Conservation (phyloP, 441 rosid species). For the Jatropha podagrica region DNA sequence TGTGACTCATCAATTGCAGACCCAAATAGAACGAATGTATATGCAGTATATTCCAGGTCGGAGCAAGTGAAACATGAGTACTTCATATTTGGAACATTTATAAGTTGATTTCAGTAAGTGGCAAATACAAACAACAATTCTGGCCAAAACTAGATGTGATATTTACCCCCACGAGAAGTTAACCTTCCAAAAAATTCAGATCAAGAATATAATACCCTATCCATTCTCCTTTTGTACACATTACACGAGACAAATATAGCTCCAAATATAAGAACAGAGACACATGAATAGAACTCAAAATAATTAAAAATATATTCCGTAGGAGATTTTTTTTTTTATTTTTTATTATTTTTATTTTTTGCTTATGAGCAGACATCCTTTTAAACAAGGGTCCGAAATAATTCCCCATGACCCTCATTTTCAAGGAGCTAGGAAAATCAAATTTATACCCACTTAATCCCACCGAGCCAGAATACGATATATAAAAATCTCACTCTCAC, state of each 20-base stretch:
- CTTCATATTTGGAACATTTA: neutral
- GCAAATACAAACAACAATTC: neutral
- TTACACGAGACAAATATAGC: neutral
- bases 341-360: too few species aligned
- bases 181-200: neutral
- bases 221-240: neutral
- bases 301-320: neutral
- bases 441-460: neutral
- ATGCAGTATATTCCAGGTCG: neutral
- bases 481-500: neutral
- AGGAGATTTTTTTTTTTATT: too few species aligned
- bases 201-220: neutral
- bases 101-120: neutral
- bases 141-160: neutral
- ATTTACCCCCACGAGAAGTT: neutral
- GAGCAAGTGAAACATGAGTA: neutral
- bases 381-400: neutral
- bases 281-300: conserved; percentile 8
- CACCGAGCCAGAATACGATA: neutral
- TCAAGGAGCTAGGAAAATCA: neutral
- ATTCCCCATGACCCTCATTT: neutral
- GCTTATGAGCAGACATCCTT: neutral
- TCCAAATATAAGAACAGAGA: neutral
- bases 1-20: neutral
- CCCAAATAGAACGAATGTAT: neutral